phyloP scores from a whole-genome alignment of 768 basidiomycete species.

The Tephrocybe sp. region DNA sequence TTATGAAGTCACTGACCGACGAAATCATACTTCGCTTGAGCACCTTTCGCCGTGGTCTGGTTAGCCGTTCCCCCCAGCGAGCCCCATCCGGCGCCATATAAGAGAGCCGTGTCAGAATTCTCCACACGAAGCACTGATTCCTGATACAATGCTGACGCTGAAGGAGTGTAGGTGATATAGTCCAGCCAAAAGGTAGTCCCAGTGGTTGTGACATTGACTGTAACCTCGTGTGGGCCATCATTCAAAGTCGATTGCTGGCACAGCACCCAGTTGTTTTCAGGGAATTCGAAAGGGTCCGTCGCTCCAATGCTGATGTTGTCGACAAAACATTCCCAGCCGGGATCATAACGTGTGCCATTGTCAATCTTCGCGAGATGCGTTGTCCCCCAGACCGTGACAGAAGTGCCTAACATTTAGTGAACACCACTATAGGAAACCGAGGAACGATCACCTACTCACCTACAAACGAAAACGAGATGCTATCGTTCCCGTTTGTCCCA shows the following conservation, averaged over 20 bases:
- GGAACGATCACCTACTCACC: constrained; percentile 19
- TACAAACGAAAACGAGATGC: constrained; percentile 27
- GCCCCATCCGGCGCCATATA: constrained; percentile 1
- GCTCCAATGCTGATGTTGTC: constrained; percentile 21
- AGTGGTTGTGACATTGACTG: constrained; percentile 18
- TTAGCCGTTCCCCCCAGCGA: constrained; percentile 5
- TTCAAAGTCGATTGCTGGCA: constrained; percentile 16
- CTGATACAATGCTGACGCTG: constrained; percentile 6
- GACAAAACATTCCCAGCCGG: constrained; percentile 26
- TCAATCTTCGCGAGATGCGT: constrained; percentile 11
- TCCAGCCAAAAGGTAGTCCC: constrained; percentile 32
- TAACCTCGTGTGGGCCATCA: constrained; percentile 24
- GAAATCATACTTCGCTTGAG: constrained; percentile 6
- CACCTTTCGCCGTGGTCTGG: constrained; percentile 2
- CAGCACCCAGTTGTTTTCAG: constrained; percentile 21
- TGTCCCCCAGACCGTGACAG: constrained; percentile 21
- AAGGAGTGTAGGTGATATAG: constrained; percentile 23
- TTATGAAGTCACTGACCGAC: constrained; percentile 6
- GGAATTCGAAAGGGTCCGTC: constrained; percentile 6
- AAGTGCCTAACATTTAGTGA: constrained; percentile 5
- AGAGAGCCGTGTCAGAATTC: constrained; percentile 3
- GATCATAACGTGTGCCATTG: constrained; percentile 15
- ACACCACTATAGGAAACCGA: neutral
- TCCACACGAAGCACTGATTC: constrained; percentile 7
- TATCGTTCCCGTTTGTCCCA: constrained; percentile 27